These are phyloP conservation scores for Hypomyces perniciosus DNA, from an alignment of 2,329 filamentous ascomycete species.

Conservation along the genomic window DNA sequence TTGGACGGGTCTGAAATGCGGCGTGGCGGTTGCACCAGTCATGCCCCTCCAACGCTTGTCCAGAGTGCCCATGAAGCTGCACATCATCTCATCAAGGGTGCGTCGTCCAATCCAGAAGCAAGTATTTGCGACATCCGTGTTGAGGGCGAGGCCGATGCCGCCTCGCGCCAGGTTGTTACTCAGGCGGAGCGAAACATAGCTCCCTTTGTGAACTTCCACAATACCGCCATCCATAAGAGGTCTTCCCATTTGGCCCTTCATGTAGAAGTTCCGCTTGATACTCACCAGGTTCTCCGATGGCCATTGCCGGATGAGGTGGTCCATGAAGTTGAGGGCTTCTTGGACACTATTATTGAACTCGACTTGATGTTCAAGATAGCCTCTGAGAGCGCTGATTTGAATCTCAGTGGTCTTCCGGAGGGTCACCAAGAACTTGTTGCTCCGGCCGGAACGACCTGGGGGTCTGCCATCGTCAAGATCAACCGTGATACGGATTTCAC, in stretches of 20 bases:
- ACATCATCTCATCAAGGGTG: slow-evolving; percentile 32
- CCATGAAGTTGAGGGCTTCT: slow-evolving; percentile 82
- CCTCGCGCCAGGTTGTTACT: slow-evolving; percentile 48
- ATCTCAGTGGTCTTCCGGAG: slow-evolving; percentile 63
- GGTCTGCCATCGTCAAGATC: slow-evolving; percentile 66
- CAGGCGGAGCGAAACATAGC: slow-evolving; percentile 78
- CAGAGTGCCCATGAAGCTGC: slow-evolving; percentile 28
- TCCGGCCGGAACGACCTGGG: slow-evolving; percentile 26
- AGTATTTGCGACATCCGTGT: slow-evolving; percentile 86
- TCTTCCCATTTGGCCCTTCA: slow-evolving; percentile 40
- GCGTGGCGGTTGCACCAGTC: slow-evolving; percentile 21
- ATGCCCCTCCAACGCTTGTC: slow-evolving; percentile 25
- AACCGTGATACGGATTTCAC: slow-evolving; percentile 53
- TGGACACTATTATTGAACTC: slow-evolving; percentile 62
- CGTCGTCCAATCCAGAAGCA: slow-evolving; percentile 65
- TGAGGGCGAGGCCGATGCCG: slow-evolving; percentile 65
- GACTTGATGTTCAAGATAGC: slow-evolving; percentile 57
- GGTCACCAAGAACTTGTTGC: slow-evolving; percentile 53
- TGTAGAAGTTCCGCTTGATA: slow-evolving; percentile 82
- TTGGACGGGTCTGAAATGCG: slow-evolving; percentile 31
- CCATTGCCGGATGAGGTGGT: slow-evolving; percentile 79
- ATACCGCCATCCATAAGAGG: slow-evolving; percentile 51
- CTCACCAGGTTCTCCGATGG: slow-evolving; percentile 61
- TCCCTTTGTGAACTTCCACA: slow-evolving; percentile 78
- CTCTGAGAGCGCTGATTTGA: slow-evolving; percentile 57